Base-by-base conservation (phyloP, 2,329 filamentous ascomycete genomes). In the Aspergillus chevalieri region DNA sequence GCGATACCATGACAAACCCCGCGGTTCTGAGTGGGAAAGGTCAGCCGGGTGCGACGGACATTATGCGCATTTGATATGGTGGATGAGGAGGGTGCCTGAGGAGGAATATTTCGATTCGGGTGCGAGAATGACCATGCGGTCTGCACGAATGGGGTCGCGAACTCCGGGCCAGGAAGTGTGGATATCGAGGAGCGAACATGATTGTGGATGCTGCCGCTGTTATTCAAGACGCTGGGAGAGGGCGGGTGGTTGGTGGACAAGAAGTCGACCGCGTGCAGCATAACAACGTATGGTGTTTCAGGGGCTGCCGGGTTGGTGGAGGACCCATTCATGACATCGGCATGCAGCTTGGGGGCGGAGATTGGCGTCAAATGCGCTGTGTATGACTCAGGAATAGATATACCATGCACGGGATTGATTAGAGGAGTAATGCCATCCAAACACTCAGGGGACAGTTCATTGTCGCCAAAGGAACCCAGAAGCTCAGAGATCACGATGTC, bases 401-500 rank as follows among this genome's bases (percentile, higher is more conserved):
- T 92, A 33, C 93, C 94, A 61, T 92, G 82, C 1, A 79, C 78
- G 0, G 86, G 79, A 52, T 84, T 80, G n/a, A 98, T 74, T 41
- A 97, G 87, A 62, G 92, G 86, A 65, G 96, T 92, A 45, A 97
- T 91, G 42, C 93, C 93, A 66, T 98, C 93, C 9, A 98, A 78
- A 63, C 93, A 98, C 72, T 98, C 93, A 0, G 93, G 93, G 0
- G 89, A 95, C 8, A 98, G 81, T 70, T 98, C 93, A 64, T 98
- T 98, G 71, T 98, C 93, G 21, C 85, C 93, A 65, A 97, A 98
- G 2, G 91, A 96, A 34, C 70, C 93, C 0, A 98, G 81, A 0
- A 98, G 81, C 69, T 98, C 93, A 2, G 91, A 96, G 24, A 98
- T 84, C 3, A 98, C 75, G 48, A 98, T 95, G 67, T 98, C 93